Base-by-base conservation (phyloP, 2,329 filamentous ascomycete genomes). In the Clonostachys solani region DNA sequence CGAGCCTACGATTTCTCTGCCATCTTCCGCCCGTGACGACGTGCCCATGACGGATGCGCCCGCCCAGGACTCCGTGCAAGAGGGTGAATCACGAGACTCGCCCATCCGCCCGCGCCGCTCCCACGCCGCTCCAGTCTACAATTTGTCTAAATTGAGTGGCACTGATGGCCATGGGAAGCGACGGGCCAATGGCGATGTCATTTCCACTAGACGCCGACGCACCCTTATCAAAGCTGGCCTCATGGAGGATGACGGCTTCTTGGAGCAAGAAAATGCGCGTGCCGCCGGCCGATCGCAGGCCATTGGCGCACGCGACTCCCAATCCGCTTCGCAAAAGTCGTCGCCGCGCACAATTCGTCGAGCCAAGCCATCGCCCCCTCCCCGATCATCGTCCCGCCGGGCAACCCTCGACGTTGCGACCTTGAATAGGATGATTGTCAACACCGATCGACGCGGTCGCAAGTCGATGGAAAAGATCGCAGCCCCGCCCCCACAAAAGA, bases 91-190 rank as follows among this genome's bases (percentile, higher is more conserved):
- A 5, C 19, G 23, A 29, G 36, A n/a, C 15, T 9, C 64, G 9
- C 54, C 66, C n/a, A 58, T 60, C 47, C 78, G 81, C 48, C 73
- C 78, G 50, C 76, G 75, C 55, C 79, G 84, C 57, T 68, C 73
- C 36, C 75, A 79, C 51, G 57, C 67, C n/a, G 69, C 81, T 16
- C 75, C 79, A 12, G 78, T 83, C 15, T 89, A 89, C 67, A 89
- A 89, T 56, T 67, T 86, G 15, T 73, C 80, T 52, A 75, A 79
- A 55, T 71, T 87, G 45, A 77, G 74, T 49, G 83, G 83, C 54
- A 86, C 80, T 43, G 74, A 77, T 29, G 72, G 77, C 40, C 82
- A 86, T 54, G 81, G 76, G 44, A 80, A 76, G 55, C 75, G 68
- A 65, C 74, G 67, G 64, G 62, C 74, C 41, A 80, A 77, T 42